Percentiles rank a stretch among this genome's conserved stretches.
Evolutionary conservation across 805 yeast species (phyloP).

Genomic region (Torulaspora franciscae): DNA sequence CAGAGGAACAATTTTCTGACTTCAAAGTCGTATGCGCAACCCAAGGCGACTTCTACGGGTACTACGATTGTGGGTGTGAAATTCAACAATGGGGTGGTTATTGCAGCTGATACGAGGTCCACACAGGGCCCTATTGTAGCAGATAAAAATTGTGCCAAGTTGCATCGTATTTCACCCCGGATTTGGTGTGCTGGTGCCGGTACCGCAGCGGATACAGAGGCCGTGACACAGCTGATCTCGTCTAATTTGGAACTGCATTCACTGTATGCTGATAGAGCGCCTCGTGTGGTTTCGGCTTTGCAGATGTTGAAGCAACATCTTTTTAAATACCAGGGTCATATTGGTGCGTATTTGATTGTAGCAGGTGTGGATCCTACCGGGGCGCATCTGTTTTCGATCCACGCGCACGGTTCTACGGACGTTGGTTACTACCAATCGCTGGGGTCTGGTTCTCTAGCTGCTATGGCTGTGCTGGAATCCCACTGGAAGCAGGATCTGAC

Average conservation of each 20-base stretch:
- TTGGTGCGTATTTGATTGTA: slow-evolving; percentile 96
- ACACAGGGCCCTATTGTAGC: slow-evolving; percentile 96
- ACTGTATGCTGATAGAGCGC: slow-evolving; percentile 75
- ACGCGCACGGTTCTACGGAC: slow-evolving; percentile 98
- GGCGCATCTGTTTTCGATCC: slow-evolving; percentile 84
- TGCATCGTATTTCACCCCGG: slow-evolving; percentile 82
- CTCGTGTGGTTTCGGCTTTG: slow-evolving; percentile 89
- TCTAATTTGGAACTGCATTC: slow-evolving; percentile 90
- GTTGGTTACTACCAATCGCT: slow-evolving; percentile 87
- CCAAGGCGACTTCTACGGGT: slow-evolving; percentile 95
- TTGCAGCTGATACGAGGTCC: slow-evolving; percentile 98
- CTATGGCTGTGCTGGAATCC: slow-evolving; percentile 94
- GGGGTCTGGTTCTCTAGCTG: slow-evolving; percentile 97
- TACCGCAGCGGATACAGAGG: slow-evolving; percentile 99
- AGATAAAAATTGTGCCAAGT: slow-evolving; percentile 94
- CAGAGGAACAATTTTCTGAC: slow-evolving; percentile 80
- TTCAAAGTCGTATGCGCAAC: slow-evolving; percentile 62
- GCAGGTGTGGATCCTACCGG: slow-evolving; percentile 98
- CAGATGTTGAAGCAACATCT: slow-evolving; percentile 92
- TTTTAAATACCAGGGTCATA: slow-evolving; percentile 93
- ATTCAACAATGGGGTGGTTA: slow-evolving; percentile 88
- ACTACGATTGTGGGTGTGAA: slow-evolving; percentile 98
- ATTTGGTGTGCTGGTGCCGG: slow-evolving; percentile 99
- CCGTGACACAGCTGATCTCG: slow-evolving; percentile 89
- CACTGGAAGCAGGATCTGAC: slow-evolving; percentile 75